A percentile compares a stretch with the other conserved stretches of the same genome.
Conservation (phyloP, 805 yeast genomes). For the Pichia kluyveri region DNA sequence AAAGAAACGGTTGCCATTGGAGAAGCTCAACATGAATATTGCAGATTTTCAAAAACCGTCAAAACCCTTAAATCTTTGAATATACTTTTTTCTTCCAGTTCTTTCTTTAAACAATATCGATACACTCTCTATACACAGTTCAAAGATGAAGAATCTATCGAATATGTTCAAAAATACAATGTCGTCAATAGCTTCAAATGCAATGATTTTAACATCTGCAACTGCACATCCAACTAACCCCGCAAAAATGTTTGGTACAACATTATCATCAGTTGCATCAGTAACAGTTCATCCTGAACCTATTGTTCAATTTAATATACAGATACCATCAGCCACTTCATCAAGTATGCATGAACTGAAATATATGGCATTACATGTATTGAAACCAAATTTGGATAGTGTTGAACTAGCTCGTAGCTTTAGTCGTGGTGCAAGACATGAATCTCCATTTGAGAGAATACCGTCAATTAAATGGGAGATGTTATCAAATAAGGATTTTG, state of each 20-base stretch:
- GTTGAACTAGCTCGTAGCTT: slow-evolving; percentile 59
- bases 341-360: slow-evolving; percentile 46
- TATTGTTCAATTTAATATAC: slow-evolving; percentile 75
- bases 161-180: slow-evolving; percentile 24
- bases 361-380: slow-evolving; percentile 64
- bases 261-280: slow-evolving; percentile 80
- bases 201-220: slow-evolving; percentile 51
- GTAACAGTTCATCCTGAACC: slow-evolving; percentile 72
- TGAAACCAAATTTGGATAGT: slow-evolving; percentile 51
- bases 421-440: slow-evolving; percentile 44
- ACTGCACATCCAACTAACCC: slow-evolving; percentile 16
- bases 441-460: slow-evolving; percentile 47
- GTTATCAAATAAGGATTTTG: slow-evolving; percentile 20
- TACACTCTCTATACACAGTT: no score
- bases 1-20: no score
- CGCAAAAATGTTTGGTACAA: slow-evolving; percentile 54
- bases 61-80: no score
- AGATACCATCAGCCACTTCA: slow-evolving; percentile 79
- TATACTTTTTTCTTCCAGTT: no score
- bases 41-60: no score
- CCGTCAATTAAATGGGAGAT: slow-evolving; percentile 28
- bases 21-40: no score
- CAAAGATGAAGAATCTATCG: background rate
- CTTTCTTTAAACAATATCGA: no score
- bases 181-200: slow-evolving; percentile 32